Percentiles rank a stretch among this genome's conserved stretches.
Conservation (phyloP, 2,329 filamentous ascomycete genomes). For the Sporothrix brunneoviolacea region DNA sequence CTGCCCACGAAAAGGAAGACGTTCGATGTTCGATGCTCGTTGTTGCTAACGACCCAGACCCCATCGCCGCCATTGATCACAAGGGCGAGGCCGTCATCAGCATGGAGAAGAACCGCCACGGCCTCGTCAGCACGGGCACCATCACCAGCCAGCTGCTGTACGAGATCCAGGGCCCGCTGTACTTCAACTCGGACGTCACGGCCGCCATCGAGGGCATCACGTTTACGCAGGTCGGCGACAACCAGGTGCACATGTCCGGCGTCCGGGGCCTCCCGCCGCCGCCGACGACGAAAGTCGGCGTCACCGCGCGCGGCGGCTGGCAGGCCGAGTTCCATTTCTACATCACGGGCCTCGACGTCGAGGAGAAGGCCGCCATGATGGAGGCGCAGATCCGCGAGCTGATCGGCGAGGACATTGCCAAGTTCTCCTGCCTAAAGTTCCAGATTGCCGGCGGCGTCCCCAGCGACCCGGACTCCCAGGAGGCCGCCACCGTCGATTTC, state of each 20-base stretch:
- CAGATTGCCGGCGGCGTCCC: background rate
- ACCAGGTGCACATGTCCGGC: constrained; percentile 33
- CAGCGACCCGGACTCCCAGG: constrained; percentile 24
- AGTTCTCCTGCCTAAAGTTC: constrained; percentile 20
- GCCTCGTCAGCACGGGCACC: constrained; percentile 28
- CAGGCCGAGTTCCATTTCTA: constrained; percentile 39
- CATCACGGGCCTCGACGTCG: constrained; percentile 40
- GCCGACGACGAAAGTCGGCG: constrained; percentile 45
- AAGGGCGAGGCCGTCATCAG: too few species aligned
- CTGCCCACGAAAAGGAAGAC: too few species aligned
- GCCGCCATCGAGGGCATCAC: constrained; percentile 34
- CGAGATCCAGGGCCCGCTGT: constrained; percentile 28
- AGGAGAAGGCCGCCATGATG: constrained; percentile 42
- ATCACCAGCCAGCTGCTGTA: constrained; percentile 16
- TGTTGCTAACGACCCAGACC: too few species aligned
- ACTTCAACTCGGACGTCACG: constrained; percentile 43
- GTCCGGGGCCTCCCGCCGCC: constrained; percentile 41
- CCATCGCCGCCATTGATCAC: too few species aligned
- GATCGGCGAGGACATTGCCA: constrained; percentile 22
- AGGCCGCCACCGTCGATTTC: constrained; percentile 37
- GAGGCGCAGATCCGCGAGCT: constrained; percentile 37
- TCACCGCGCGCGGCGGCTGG: constrained; percentile 43
- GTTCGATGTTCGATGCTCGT: too few species aligned
- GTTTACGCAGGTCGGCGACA: constrained; percentile 30
- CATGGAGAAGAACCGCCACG: constrained; percentile 30